Conservation (phyloP, 1,284 basidiomycete species). For the Pterula multifida region DNA sequence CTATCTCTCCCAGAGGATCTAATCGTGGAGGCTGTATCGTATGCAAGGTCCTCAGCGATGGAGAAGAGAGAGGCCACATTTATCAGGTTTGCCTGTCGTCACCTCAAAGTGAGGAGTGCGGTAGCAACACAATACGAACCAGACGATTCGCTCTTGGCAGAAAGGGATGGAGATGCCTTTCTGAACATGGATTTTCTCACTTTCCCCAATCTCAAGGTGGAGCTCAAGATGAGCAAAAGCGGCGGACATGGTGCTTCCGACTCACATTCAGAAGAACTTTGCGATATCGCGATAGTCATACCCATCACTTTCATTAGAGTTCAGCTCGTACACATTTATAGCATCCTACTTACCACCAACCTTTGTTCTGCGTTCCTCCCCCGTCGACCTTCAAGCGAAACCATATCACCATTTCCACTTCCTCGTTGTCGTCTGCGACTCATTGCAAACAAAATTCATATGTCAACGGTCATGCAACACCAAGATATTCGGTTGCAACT, state of each 20-base stretch:
- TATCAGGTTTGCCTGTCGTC: slow-evolving; percentile 31
- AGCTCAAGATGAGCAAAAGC: slow-evolving; percentile 24
- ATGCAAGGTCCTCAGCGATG: slow-evolving; percentile 26
- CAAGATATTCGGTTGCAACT: neutral
- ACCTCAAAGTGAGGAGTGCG: slow-evolving; percentile 41
- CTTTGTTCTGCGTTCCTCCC: slow-evolving; percentile 26
- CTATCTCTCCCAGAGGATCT: slow-evolving; percentile 51
- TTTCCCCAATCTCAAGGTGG: slow-evolving; percentile 25
- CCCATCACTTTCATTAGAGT: slow-evolving; percentile 34
- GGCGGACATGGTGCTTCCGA: slow-evolving; percentile 8
- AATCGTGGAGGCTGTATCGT: slow-evolving; percentile 41
- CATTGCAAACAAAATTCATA: slow-evolving; percentile 28
- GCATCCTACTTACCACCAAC: slow-evolving; percentile 52
- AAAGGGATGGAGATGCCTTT: slow-evolving; percentile 33
- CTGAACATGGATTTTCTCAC: slow-evolving; percentile 35
- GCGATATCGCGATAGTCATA: slow-evolving; percentile 27
- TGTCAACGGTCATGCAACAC: neutral
- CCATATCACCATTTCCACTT: slow-evolving; percentile 12
- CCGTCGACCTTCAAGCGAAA: slow-evolving; percentile 6
- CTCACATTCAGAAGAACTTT: slow-evolving; percentile 18
- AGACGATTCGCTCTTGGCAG: slow-evolving; percentile 47
- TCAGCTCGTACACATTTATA: slow-evolving; percentile 67
- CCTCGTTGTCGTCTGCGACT: slow-evolving; percentile 23
- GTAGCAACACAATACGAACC: slow-evolving; percentile 51
- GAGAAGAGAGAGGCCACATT: slow-evolving; percentile 23